phyloP scores from a whole-genome alignment of 2,329 filamentous ascomycete species.

The Penicillium sp. region DNA sequence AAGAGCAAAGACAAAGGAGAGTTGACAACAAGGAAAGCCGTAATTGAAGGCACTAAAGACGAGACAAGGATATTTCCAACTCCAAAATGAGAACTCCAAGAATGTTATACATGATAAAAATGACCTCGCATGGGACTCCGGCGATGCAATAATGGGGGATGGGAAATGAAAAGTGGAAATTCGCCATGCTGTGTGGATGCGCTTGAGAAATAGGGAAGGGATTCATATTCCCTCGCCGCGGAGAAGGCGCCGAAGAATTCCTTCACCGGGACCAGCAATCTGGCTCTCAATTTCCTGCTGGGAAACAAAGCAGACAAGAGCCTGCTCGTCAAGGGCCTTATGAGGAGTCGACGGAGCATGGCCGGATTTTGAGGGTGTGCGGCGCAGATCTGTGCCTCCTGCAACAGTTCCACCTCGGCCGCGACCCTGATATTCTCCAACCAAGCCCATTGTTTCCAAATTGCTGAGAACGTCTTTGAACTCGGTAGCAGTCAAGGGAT shows the following conservation, averaged over 20 bases:
- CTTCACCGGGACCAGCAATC: conserved; percentile 56
- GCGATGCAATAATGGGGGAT: conserved; percentile 11
- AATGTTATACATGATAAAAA: conserved; percentile 19
- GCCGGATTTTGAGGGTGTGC: conserved; percentile 69
- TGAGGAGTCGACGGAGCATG: conserved; percentile 53
- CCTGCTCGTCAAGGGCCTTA: conserved; percentile 67
- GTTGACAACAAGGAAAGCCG: not conserved
- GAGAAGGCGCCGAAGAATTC: conserved; percentile 44
- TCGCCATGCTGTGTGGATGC: not conserved
- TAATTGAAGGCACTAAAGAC: conserved; percentile 1
- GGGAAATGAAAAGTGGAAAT: not conserved
- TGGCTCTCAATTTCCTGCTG: conserved; percentile 73
- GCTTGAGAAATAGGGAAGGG: not conserved
- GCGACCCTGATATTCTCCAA: conserved; percentile 68
- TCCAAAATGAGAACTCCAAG: conserved; percentile 12
- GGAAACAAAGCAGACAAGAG: conserved; percentile 74
- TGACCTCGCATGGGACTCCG: conserved; percentile 7
- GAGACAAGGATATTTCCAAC: conserved; percentile 10
- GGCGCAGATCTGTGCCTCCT: conserved; percentile 48
- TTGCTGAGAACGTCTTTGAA: conserved; percentile 91
- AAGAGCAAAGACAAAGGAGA: not conserved
- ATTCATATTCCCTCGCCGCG: conserved; percentile 35
- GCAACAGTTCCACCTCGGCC: conserved; percentile 61
- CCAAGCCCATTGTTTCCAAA: conserved; percentile 80
- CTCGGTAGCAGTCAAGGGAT: conserved; percentile 84